Conservation (phyloP, 768 basidiomycete species). For the Amanita fuliginea region DNA sequence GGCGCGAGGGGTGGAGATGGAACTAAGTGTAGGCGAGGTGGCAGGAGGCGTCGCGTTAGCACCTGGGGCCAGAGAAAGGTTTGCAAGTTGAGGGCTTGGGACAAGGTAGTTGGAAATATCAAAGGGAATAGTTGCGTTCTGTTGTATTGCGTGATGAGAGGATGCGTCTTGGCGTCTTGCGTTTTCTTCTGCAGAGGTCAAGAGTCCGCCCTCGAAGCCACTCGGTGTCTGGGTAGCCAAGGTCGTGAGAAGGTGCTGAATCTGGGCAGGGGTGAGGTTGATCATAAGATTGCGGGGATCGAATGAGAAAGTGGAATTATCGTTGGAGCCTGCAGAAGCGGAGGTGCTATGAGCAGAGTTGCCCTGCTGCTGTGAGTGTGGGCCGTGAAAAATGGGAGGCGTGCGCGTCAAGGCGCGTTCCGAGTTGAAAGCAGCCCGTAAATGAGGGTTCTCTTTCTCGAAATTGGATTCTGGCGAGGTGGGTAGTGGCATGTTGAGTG, state of each 20-base stretch:
- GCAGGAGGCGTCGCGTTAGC: neutral
- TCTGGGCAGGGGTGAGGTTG: conserved; percentile 42
- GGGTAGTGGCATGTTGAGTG: conserved; percentile 1
- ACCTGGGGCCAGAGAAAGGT: neutral
- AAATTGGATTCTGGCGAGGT: neutral
- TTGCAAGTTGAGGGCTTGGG: neutral
- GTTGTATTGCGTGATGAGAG: neutral
- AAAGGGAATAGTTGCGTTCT: conserved; percentile 14
- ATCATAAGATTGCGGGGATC: conserved; percentile 40
- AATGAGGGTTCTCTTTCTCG: neutral
- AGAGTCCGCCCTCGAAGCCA: conserved; percentile 1
- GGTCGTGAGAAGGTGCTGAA: conserved; percentile 45
- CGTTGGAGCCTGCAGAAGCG: conserved; percentile 6
- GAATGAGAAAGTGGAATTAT: conserved; percentile 19
- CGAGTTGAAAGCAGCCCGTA: neutral
- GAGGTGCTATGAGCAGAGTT: neutral
- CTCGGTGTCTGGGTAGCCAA: conserved; percentile 22
- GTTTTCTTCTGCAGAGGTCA: neutral
- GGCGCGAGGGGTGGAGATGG: neutral
- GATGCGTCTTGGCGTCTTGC: neutral
- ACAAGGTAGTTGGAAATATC: conserved; percentile 16
- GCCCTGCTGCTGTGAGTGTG: neutral
- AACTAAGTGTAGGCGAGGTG: neutral
- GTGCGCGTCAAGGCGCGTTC: conserved; percentile 3
- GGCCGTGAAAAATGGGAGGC: neutral